Percentiles rank a stretch among this genome's conserved stretches.
Evolutionary conservation across 352 stramenopile genomes (phyloP).

Genomic region (Phytophthora quininea): DNA sequence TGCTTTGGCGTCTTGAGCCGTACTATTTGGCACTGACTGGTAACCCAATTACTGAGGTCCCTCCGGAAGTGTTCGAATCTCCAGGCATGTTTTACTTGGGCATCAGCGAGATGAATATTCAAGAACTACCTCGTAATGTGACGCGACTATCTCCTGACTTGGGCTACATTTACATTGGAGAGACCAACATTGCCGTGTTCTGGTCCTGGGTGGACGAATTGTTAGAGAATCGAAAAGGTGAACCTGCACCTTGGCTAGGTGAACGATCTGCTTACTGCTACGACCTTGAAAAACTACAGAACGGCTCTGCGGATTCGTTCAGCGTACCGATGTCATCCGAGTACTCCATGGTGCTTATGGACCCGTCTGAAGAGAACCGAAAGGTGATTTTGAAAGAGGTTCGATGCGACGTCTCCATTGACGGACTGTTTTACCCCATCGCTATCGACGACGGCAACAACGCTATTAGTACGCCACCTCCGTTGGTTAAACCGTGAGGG

Average conservation of each 20-base stretch:
- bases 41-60: conserved; percentile 24
- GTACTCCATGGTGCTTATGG: conserved; percentile 1
- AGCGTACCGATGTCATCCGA: conserved; percentile 3
- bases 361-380: conserved; percentile 1
- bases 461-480: not conserved
- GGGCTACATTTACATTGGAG: not conserved
- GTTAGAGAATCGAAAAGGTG: not conserved
- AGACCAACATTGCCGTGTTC: not conserved
- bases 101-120: conserved; percentile 4
- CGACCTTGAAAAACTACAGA: not conserved
- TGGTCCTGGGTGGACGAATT: not conserved
- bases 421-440: conserved; percentile 1
- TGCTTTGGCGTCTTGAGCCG: conserved; percentile 11
- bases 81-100: conserved; percentile 6
- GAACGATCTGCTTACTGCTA: not conserved
- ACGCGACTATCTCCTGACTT: not conserved
- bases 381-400: not conserved
- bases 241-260: not conserved
- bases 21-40: conserved; percentile 22
- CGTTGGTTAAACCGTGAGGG: not conserved
- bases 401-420: not conserved
- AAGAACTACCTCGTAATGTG: conserved; percentile 13
- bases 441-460: not conserved
- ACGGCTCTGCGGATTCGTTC: conserved; percentile 3
- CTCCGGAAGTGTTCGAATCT: conserved; percentile 7